Evolutionary conservation across 2,329 filamentous ascomycete genomes (phyloP).

Genomic region (Rutstroemia sydowiana): DNA sequence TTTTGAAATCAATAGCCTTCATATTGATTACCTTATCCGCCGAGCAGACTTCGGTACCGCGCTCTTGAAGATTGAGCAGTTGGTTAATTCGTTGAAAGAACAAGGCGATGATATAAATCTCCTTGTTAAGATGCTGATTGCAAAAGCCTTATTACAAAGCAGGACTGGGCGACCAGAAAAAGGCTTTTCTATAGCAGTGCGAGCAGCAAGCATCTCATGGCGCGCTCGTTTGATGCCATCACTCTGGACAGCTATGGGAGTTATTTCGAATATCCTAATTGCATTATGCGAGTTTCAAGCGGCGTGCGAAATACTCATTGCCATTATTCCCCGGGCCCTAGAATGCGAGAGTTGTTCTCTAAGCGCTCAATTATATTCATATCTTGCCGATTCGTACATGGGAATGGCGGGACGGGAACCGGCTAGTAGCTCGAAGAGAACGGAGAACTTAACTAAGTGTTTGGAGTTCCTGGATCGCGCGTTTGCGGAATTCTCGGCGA

Average conservation of each 20-base stretch:
- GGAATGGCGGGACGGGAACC: slow-evolving; percentile 48
- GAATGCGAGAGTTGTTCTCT: slow-evolving; percentile 52
- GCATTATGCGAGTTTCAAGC: slow-evolving; percentile 53
- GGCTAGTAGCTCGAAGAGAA: slow-evolving; percentile 32
- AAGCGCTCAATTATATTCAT: slow-evolving; percentile 49
- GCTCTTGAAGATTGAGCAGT: slow-evolving; percentile 44
- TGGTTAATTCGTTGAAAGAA: slow-evolving; percentile 43
- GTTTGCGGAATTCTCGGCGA: slow-evolving; percentile 43
- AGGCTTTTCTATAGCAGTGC: slow-evolving; percentile 58
- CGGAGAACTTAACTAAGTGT: slow-evolving; percentile 40
- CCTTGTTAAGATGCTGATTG: slow-evolving; percentile 51
- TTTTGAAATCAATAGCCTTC: slow-evolving; percentile 50
- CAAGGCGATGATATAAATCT: slow-evolving; percentile 54
- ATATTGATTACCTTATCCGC: slow-evolving; percentile 51
- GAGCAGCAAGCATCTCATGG: slow-evolving; percentile 56
- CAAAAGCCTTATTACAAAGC: slow-evolving; percentile 55
- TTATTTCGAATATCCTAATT: slow-evolving; percentile 50
- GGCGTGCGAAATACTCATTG: slow-evolving; percentile 47
- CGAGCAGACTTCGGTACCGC: slow-evolving; percentile 45
- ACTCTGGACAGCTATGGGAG: slow-evolving; percentile 53
- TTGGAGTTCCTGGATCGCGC: slow-evolving; percentile 26
- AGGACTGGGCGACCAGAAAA: slow-evolving; percentile 52
- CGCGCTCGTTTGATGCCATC: slow-evolving; percentile 49
- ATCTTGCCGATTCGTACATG: slow-evolving; percentile 57
- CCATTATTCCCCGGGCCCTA: slow-evolving; percentile 56